phyloP scores from a whole-genome alignment of 1,284 basidiomycete genomes.

The Nidula niveotomentosa region DNA sequence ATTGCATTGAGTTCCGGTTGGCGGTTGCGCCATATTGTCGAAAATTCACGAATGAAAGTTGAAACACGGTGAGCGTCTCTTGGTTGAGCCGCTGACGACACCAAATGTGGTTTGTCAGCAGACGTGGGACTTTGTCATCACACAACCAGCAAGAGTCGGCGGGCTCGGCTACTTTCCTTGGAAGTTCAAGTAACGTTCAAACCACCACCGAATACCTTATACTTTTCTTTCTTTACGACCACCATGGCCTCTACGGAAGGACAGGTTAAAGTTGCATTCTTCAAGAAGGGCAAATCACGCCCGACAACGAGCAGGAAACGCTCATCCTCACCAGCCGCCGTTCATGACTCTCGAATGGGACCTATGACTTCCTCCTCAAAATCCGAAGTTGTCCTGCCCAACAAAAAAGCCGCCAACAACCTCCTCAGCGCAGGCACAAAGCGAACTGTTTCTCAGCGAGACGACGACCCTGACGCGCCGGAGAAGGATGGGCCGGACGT shows the following conservation, averaged over 20 bases:
- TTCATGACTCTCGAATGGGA: conserved; percentile 12
- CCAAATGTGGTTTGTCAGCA: too few relatives aligned
- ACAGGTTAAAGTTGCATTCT: conserved; percentile 69
- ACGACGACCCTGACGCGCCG: conserved; percentile 42
- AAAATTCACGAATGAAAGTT: too few relatives aligned
- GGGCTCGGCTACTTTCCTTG: not conserved
- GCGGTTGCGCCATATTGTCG: too few relatives aligned
- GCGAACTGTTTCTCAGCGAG: conserved; percentile 63
- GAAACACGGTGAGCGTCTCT: too few relatives aligned
- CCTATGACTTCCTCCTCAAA: conserved; percentile 39
- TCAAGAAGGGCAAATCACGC: conserved; percentile 81
- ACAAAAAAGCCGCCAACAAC: conserved; percentile 63
- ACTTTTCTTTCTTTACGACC: not conserved
- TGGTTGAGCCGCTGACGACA: too few relatives aligned
- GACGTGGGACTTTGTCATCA: too few relatives aligned
- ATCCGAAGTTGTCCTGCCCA: conserved; percentile 75
- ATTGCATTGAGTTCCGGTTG: too few relatives aligned
- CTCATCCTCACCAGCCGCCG: conserved; percentile 56
- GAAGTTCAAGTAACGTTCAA: not conserved
- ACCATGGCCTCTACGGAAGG: conserved; percentile 37
- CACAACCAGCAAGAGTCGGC: too few relatives aligned
- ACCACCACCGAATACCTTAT: not conserved
- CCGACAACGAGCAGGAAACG: conserved; percentile 74
- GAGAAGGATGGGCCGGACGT: conserved; percentile 70
- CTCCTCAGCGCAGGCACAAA: conserved; percentile 86